These are phyloP conservation scores for Fusarium pseudocircinatum DNA, from an alignment of 2,329 filamentous ascomycete species.

Conservation along the genomic window DNA sequence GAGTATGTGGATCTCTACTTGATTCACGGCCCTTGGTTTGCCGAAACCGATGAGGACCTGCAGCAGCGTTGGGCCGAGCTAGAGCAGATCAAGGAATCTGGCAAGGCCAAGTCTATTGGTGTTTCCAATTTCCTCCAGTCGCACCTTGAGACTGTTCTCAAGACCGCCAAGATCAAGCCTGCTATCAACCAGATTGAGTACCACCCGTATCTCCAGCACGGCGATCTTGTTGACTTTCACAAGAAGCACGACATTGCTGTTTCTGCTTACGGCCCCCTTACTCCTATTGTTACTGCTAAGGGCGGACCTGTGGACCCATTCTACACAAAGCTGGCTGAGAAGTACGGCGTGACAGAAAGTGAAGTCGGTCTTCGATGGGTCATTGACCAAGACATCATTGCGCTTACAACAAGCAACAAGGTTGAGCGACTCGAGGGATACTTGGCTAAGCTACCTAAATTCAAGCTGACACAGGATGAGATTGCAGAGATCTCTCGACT, in stretches of 20 bases:
- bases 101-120: constrained; percentile 75
- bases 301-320: constrained; percentile 63
- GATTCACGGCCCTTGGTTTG: constrained; percentile 67
- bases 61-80: constrained; percentile 68
- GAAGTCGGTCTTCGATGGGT: constrained; percentile 69
- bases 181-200: constrained; percentile 84
- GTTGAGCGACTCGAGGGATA: constrained; percentile 67
- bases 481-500: constrained; percentile 63
- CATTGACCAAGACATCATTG: constrained; percentile 67
- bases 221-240: constrained; percentile 66
- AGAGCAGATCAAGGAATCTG: constrained; percentile 73
- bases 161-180: constrained; percentile 69
- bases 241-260: constrained; percentile 66
- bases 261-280: constrained; percentile 65
- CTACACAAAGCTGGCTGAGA: constrained; percentile 62
- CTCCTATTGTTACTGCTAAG: constrained; percentile 56
- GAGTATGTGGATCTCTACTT: constrained; percentile 79
- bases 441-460: constrained; percentile 58
- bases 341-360: constrained; percentile 66
- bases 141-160: constrained; percentile 65
- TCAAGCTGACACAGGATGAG: constrained; percentile 69
- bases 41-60: constrained; percentile 60
- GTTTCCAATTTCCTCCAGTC: constrained; percentile 76
- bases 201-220: constrained; percentile 79
- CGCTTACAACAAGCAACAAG: constrained; percentile 68